A percentile compares a stretch with the other conserved stretches of the same genome.
Evolutionary conservation across 2,329 filamentous ascomycete species (phyloP).

Genomic region (Fusarium sp.): DNA sequence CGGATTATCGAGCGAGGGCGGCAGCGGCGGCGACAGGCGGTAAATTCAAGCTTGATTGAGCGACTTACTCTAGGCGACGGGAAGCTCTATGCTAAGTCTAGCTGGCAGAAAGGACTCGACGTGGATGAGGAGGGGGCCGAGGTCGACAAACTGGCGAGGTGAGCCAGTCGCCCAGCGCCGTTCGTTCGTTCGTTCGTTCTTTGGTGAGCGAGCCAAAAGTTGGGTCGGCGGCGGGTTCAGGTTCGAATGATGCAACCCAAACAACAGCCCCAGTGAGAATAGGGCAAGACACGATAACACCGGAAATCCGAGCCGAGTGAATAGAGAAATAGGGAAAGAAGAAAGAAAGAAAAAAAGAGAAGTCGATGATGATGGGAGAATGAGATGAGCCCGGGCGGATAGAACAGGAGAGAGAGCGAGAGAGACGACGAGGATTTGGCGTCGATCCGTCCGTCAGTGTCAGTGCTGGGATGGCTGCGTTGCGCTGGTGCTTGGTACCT

Average conservation of each 20-base stretch:
- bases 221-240: conserved; percentile 4
- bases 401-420: conserved; percentile 27
- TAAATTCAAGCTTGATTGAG: conserved; percentile 7
- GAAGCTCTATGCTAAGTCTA: conserved; percentile 15
- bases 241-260: conserved; percentile 22
- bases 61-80: conserved; percentile 28
- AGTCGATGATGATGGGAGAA: conserved; percentile 13
- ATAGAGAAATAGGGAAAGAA: conserved; percentile 4
- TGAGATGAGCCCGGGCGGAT: conserved; percentile 19
- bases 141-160: conserved; percentile 32
- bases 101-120: conserved; percentile 12
- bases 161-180: conserved; percentile 40
- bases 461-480: background rate
- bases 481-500: background rate
- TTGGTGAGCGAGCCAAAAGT: conserved; percentile 30
- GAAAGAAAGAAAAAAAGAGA: conserved; percentile 19
- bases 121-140: conserved; percentile 20
- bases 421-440: conserved; percentile 14
- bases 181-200: conserved; percentile 19
- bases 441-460: conserved; percentile 27
- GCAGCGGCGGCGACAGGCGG: conserved; percentile 20
- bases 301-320: conserved; percentile 31
- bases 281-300: conserved; percentile 24
- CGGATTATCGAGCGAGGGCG: conserved; percentile 29
- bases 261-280: conserved; percentile 5